Evolutionary conservation across 495 filamentous ascomycete genomes (phyloP).

Genomic region (Xanthoparmelia taractica): DNA sequence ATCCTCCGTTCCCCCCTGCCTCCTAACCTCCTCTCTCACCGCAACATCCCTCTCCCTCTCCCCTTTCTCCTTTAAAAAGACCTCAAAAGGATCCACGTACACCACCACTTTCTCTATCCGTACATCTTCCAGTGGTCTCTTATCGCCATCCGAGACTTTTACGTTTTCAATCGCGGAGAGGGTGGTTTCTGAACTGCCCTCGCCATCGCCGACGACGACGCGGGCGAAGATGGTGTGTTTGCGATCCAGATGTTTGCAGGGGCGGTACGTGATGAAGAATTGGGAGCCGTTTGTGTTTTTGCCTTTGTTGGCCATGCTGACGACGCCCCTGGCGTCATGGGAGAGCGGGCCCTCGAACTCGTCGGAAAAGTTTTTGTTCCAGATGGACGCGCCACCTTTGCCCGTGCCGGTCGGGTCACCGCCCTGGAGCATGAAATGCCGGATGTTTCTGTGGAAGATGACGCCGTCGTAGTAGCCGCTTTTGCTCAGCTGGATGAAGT

Average conservation of each 20-base stretch:
- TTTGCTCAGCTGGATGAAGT: constrained; percentile 83
- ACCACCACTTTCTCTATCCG: constrained; percentile 75
- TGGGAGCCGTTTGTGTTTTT: constrained; percentile 94
- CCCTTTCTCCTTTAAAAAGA: constrained; percentile 58
- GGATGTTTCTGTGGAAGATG: constrained; percentile 84
- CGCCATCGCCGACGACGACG: constrained; percentile 69
- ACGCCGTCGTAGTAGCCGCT: constrained; percentile 82
- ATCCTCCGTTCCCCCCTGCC: constrained; percentile 75
- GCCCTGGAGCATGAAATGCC: constrained; percentile 96
- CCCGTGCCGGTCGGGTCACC: constrained; percentile 66
- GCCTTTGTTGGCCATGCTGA: constrained; percentile 97
- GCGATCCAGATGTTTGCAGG: constrained; percentile 72
- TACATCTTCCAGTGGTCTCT: constrained; percentile 64
- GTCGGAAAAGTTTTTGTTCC: constrained; percentile 86
- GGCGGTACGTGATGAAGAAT: constrained; percentile 89
- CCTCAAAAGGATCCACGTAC: constrained; percentile 92
- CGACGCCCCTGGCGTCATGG: constrained; percentile 68
- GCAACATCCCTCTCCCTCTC: constrained; percentile 42
- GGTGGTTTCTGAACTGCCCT: too few relatives aligned
- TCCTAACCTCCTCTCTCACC: constrained; percentile 79
- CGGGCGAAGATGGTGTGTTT: constrained; percentile 96
- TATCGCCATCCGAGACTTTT: constrained; percentile 51
- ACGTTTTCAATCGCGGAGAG: constrained; percentile 72
- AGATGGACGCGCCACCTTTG: constrained; percentile 75
- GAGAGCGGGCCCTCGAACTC: constrained; percentile 83